Conservation (phyloP, 768 basidiomycete genomes). For the Baorangia bicolor region DNA sequence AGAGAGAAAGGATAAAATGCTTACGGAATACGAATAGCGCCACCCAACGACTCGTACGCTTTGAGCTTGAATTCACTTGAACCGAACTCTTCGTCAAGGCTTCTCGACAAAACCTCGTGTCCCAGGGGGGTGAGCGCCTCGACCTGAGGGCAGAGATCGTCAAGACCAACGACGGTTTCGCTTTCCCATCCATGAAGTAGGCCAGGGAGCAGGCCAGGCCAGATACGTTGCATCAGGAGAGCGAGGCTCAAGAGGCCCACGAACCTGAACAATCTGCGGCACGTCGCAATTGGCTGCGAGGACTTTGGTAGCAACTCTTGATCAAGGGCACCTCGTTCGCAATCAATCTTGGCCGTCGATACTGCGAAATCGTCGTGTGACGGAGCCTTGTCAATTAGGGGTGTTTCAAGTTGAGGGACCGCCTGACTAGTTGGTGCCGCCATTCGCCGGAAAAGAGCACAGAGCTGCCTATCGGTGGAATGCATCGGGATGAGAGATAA, state of each 20-base stretch:
- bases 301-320: neutral
- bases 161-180: neutral
- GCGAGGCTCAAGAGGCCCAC: conserved; percentile 10
- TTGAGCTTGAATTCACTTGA: conserved; percentile 28
- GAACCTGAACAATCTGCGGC: neutral
- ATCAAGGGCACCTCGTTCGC: conserved; percentile 4
- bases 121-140: conserved; percentile 11
- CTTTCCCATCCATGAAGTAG: neutral
- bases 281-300: neutral
- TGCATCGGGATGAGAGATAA: neutral
- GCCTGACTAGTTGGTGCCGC: neutral
- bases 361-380: neutral
- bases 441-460: conserved; percentile 7
- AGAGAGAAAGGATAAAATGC: neutral
- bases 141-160: conserved; percentile 29
- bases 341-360: conserved; percentile 8
- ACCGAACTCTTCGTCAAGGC: conserved; percentile 26
- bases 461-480: conserved; percentile 4
- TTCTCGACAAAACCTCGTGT: conserved; percentile 18
- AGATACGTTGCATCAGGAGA: conserved; percentile 8
- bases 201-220: neutral
- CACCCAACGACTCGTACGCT: conserved; percentile 35
- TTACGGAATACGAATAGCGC: conserved; percentile 36
- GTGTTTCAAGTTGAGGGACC: neutral
- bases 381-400: neutral